phyloP scores from a whole-genome alignment of 1,284 basidiomycete genomes.

The Melampsora larici-populina region DNA sequence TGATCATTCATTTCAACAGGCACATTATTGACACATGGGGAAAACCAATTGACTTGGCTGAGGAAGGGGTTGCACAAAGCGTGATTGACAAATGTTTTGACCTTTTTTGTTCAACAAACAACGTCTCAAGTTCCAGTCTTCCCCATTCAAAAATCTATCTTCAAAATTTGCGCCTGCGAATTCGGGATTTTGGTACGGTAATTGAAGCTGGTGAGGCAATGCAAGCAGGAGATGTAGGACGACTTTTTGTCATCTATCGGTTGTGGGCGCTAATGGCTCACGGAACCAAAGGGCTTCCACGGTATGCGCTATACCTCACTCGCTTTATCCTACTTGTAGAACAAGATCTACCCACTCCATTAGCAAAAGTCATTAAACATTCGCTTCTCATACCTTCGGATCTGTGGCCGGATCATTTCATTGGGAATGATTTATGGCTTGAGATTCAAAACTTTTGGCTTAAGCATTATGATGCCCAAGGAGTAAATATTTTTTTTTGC shows the following conservation, averaged over 20 bases:
- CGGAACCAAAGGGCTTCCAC: conserved; percentile 5
- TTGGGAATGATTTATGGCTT: conserved; percentile 6
- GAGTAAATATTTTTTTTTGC: not conserved
- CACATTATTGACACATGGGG: not conserved
- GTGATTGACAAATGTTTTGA: conserved; percentile 8
- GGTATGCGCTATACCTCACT: conserved; percentile 12
- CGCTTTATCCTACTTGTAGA: conserved; percentile 5
- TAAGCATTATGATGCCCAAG: not conserved
- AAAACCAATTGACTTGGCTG: not conserved
- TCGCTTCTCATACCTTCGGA: conserved; percentile 11
- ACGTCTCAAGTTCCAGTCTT: not conserved
- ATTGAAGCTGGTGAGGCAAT: conserved; percentile 10
- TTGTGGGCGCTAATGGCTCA: conserved; percentile 21
- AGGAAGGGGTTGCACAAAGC: not conserved
- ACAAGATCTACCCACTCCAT: conserved; percentile 1
- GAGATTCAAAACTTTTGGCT: conserved; percentile 17
- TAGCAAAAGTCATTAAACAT: conserved; percentile 11
- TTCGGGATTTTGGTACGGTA: conserved; percentile 19
- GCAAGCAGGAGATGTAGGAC: not conserved
- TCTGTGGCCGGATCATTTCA: not conserved
- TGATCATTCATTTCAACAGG: not conserved
- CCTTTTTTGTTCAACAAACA: not conserved
- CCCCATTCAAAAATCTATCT: not conserved
- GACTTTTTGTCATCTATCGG: not conserved
- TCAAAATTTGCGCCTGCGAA: not conserved